These are phyloP conservation scores for Peronospora tabacina DNA, from an alignment of 352 stramenopile genomes.

Conservation along the genomic window DNA sequence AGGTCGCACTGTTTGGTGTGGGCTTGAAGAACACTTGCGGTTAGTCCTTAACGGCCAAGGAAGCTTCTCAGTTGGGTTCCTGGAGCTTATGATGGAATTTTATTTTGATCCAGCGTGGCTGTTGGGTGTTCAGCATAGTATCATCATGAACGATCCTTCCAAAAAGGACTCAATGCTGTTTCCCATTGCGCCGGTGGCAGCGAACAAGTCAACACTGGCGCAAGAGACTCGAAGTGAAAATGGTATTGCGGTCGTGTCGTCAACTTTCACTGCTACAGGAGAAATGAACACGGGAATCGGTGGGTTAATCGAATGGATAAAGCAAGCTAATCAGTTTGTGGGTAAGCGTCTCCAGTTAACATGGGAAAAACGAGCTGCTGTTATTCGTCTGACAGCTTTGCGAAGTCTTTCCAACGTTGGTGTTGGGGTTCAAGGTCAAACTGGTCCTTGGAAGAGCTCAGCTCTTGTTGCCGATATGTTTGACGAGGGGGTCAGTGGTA, in stretches of 20 bases:
- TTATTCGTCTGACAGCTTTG: constrained; percentile 58
- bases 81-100: constrained; percentile 83
- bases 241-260: constrained; percentile 28
- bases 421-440: constrained; percentile 1
- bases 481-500: constrained; percentile 47
- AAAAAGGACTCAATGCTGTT: constrained; percentile 70
- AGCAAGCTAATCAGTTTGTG: constrained; percentile 51
- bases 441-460: constrained; percentile 1
- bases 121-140: constrained; percentile 63
- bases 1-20: constrained; percentile 76
- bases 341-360: constrained; percentile 58
- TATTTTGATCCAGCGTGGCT: constrained; percentile 62
- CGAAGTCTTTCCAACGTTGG: constrained; percentile 44
- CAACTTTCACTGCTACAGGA: constrained; percentile 11
- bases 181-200: constrained; percentile 37
- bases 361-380: constrained; percentile 64
- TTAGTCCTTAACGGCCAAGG: constrained; percentile 64
- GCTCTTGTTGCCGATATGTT: constrained; percentile 43
- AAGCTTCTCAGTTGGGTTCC: constrained; percentile 56
- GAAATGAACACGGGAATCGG: constrained; percentile 27
- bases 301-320: constrained; percentile 60
- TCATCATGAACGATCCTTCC: constrained; percentile 79
- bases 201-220: constrained; percentile 24
- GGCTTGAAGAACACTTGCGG: constrained; percentile 69
- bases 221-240: constrained; percentile 52